A percentile compares a stretch with the other conserved stretches of the same genome.
Evolutionary conservation across 2,329 filamentous ascomycete species (phyloP).

Genomic region (Colletotrichum sublineola): DNA sequence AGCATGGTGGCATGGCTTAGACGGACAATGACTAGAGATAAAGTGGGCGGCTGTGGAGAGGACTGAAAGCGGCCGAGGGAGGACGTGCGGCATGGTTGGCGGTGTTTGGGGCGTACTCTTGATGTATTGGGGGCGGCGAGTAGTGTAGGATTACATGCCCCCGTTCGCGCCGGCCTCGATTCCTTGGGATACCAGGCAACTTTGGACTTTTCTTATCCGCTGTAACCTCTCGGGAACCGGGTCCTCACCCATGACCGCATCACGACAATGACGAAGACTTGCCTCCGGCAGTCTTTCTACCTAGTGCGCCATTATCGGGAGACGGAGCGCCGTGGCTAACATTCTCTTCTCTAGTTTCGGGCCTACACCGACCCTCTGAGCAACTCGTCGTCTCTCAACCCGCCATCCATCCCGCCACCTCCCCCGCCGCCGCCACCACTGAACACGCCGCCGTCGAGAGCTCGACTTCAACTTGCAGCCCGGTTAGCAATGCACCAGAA

Average conservation of each 20-base stretch:
- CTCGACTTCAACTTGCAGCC: conserved; percentile 90
- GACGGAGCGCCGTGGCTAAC: conserved; percentile 30
- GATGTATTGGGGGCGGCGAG: conserved; percentile 32
- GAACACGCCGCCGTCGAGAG: conserved; percentile 88
- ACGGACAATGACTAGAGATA: conserved; percentile 29
- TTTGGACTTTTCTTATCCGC: conserved; percentile 38
- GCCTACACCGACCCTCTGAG: conserved; percentile 70
- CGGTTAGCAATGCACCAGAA: conserved; percentile 83
- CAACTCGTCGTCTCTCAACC: conserved; percentile 62
- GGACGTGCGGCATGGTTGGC: conserved; percentile 4
- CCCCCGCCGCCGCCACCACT: conserved; percentile 81
- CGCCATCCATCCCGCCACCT: conserved; percentile 70
- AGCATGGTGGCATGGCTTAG: conserved; percentile 31
- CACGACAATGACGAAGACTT: conserved; percentile 32
- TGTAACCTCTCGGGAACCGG: conserved; percentile 17
- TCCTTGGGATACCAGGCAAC: conserved; percentile 41
- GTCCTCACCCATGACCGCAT: conserved; percentile 2
- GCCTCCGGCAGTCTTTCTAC: conserved; percentile 23
- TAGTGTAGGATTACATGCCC: conserved; percentile 40
- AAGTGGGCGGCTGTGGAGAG: conserved; percentile 12
- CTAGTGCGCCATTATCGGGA: conserved; percentile 14
- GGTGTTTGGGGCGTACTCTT: conserved; percentile 26
- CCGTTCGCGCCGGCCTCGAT: conserved; percentile 37
- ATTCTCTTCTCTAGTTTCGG: conserved; percentile 63
- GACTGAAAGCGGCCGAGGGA: neutral